Conservation (phyloP, 306 rosid genomes). For the Oemleria cerasiformis region DNA sequence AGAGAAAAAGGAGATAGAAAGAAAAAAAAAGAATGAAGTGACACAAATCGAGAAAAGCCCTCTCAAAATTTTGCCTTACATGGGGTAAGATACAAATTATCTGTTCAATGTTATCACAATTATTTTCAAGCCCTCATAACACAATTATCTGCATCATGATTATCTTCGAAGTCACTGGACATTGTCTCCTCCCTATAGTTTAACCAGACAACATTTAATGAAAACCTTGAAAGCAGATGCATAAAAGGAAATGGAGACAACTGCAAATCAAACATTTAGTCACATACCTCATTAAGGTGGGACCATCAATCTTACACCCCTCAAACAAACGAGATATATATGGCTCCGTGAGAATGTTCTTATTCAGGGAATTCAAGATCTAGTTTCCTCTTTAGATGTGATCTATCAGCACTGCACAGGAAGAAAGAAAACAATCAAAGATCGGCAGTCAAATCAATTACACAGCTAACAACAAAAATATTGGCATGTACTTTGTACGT, state of each 20-base stretch:
- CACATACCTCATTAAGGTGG: slow-evolving; percentile 22
- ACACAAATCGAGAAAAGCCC: background rate
- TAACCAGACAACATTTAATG: slow-evolving; percentile 16
- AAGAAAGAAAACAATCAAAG: slow-evolving; percentile 22
- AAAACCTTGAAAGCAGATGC: slow-evolving; percentile 30
- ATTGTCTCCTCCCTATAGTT: slow-evolving; percentile 28
- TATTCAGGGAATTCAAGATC: slow-evolving; percentile 85
- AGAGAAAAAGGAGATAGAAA: background rate
- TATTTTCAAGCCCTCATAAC: slow-evolving; percentile 29
- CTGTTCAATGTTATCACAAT: slow-evolving; percentile 19
- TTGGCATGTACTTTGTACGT: background rate
- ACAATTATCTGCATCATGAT: slow-evolving; percentile 4
- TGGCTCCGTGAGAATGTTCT: slow-evolving; percentile 27
- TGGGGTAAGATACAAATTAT: slow-evolving; percentile 31
- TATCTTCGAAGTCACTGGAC: slow-evolving; percentile 21
- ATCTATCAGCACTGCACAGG: slow-evolving; percentile 78
- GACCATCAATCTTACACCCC: slow-evolving; percentile 17
- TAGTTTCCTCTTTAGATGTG: slow-evolving; percentile 87
- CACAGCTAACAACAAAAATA: slow-evolving; percentile 19
- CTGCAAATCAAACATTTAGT: slow-evolving; percentile 8
- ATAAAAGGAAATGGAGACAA: slow-evolving; percentile 7
- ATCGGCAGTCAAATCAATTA: background rate
- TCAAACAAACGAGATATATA: background rate
- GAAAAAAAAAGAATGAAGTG: background rate
- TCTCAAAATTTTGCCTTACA: slow-evolving; percentile 32